Conservation (phyloP, 495 filamentous ascomycete genomes). For the Durotheca rogersii region DNA sequence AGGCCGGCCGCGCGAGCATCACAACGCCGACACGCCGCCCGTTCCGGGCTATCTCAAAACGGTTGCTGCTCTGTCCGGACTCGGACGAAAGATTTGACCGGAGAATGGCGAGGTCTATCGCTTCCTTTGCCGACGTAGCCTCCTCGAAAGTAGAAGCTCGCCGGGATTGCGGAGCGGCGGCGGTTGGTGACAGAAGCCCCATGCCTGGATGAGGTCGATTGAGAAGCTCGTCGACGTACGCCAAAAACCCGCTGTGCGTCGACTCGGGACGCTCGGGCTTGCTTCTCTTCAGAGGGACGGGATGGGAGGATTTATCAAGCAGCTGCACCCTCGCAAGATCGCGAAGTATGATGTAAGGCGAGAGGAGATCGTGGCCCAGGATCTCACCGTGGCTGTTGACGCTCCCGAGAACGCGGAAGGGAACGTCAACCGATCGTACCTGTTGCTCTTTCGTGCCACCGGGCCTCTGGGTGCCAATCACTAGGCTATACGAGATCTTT, state of each 20-base stretch:
- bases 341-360: constrained; percentile 84
- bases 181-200: constrained; percentile 70
- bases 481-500: constrained; percentile 86
- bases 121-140: constrained; percentile 67
- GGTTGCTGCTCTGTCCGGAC: constrained; percentile 68
- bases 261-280: constrained; percentile 29
- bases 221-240: constrained; percentile 80
- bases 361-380: constrained; percentile 82
- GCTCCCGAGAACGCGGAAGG: constrained; percentile 90
- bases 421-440: constrained; percentile 87
- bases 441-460: constrained; percentile 75
- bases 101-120: constrained; percentile 88
- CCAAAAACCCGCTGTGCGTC: constrained; percentile 63
- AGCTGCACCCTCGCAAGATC: constrained; percentile 71
- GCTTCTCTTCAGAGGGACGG: constrained; percentile 14
- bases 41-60: constrained; percentile 92
- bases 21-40: constrained; percentile 82
- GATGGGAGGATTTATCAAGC: constrained; percentile 41
- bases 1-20: constrained; percentile 85
- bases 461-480: constrained; percentile 88
- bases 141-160: constrained; percentile 52
- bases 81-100: constrained; percentile 64
- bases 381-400: constrained; percentile 70
- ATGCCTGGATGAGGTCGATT: constrained; percentile 55
- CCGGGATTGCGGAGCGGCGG: constrained; percentile 54